Evolutionary conservation across 2,329 filamentous ascomycete genomes (phyloP), one percentile per base, ranked within the genome.

Genomic region (Thelonectria olida): DNA sequence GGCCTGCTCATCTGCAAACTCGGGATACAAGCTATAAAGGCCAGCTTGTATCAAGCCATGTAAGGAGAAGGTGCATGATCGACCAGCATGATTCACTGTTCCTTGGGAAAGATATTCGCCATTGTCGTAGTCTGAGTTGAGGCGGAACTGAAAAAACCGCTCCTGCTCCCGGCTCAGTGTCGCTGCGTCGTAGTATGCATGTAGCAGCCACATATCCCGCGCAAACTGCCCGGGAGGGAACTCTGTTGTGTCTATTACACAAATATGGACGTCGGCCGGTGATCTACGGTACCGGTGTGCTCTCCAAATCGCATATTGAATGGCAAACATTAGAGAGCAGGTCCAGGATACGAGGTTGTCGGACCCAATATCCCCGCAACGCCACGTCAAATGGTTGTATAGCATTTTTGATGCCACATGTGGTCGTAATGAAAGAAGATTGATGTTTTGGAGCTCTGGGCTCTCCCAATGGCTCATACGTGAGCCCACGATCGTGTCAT

Each of bases 291-390:
- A 7, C 2, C 10, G 25, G 19, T n/a, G 25, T 9, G 23, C 25
- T 13, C 51, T 54, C 38, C 38, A 54, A 45, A 54, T 54, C 12
- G 41, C 51, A 15, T 54, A 54, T 31, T 54, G 38, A 17, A 54
- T 45, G 15, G 44, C 22, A 31, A 54, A 54, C 51, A 54, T n/a
- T 1, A 54, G n/a, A 19, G 51, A 54, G 19, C 51, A 44, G 39
- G 38, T 45, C 51, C 51, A 54, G 12, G 51, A 54, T 38, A 54
- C 44, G 38, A 54, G 51, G 8, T 54, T 54, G 27, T 54, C 51
- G 3, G 39, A 12, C 2, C 7, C 23, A n/a, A 19, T 31, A 7
- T 27, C 42, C n/a, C 20, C 19, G 34, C 45, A 48, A 5, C 4
- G 28, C 4, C 25, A 34, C 12, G 22, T 49, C 8, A 48, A 10